phyloP scores from a whole-genome alignment of 2,329 filamentous ascomycete species.

The Sarocladium brachiariae region DNA sequence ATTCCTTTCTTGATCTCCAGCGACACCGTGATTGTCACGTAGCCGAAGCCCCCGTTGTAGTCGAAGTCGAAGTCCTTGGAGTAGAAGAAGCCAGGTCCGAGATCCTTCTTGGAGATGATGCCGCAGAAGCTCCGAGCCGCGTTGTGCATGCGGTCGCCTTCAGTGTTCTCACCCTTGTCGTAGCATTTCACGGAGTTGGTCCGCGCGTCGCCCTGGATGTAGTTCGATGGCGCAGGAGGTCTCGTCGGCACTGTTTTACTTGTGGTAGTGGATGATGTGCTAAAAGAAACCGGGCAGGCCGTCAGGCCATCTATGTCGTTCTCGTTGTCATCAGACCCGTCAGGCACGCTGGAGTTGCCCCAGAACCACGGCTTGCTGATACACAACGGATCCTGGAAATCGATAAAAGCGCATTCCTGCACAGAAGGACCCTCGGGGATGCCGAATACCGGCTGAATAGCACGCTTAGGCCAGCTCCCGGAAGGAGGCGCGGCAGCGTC shows the following conservation, averaged over 20 bases:
- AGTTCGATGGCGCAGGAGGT: too few species aligned
- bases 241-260: too few species aligned
- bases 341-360: too few species aligned
- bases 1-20: not conserved
- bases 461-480: slow-evolving; percentile 13
- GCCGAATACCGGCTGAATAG: slow-evolving; percentile 8
- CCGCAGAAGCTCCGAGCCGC: not conserved
- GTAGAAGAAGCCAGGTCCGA: not conserved
- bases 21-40: not conserved
- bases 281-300: too few species aligned
- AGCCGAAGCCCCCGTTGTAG: not conserved
- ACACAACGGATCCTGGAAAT: not conserved
- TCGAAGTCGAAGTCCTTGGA: not conserved
- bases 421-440: slow-evolving; percentile 2
- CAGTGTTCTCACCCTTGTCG: too few species aligned
- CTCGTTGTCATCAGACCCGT: too few species aligned
- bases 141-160: not conserved
- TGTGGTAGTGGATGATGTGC: too few species aligned
- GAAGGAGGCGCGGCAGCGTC: slow-evolving; percentile 11
- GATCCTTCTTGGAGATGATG: not conserved
- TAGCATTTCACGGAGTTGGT: too few species aligned
- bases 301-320: too few species aligned
- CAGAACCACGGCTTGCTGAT: too few species aligned
- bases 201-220: too few species aligned
- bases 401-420: slow-evolving; percentile 6